Conservation (phyloP, 2,329 filamentous ascomycete genomes). For the Ophiocordyceps sinensis region DNA sequence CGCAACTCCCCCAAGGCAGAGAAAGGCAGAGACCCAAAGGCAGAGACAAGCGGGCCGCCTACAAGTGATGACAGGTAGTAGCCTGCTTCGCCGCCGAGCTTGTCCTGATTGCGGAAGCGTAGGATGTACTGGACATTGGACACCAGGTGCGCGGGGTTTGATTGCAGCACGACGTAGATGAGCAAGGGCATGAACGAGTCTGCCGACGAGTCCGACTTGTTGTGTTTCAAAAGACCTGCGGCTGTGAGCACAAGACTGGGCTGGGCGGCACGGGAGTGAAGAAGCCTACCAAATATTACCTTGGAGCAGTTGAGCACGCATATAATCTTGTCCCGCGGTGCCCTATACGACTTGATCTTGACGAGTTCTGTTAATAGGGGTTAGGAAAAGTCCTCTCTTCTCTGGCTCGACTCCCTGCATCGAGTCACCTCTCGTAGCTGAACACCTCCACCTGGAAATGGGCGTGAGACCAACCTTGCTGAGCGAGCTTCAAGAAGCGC, state of each 20-base stretch:
- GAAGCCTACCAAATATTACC: slow-evolving; percentile 74
- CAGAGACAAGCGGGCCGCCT: neutral
- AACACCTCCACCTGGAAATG: neutral
- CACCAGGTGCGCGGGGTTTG: slow-evolving; percentile 87
- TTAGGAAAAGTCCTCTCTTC: slow-evolving; percentile 3
- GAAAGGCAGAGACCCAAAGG: no score
- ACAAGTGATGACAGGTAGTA: slow-evolving; percentile 94
- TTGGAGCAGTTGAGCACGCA: slow-evolving; percentile 98
- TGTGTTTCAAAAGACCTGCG: slow-evolving; percentile 70
- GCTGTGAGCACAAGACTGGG: neutral
- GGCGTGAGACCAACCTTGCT: slow-evolving; percentile 49
- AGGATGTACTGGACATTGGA: slow-evolving; percentile 98
- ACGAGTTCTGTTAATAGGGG: slow-evolving; percentile 54
- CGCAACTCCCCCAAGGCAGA: neutral
- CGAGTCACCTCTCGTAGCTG: neutral
- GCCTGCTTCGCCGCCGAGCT: slow-evolving; percentile 90
- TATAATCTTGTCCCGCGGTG: slow-evolving; percentile 96
- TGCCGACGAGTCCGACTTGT: slow-evolving; percentile 85
- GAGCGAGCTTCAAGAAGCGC: slow-evolving; percentile 76
- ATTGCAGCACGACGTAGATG: slow-evolving; percentile 90
- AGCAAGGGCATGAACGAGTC: slow-evolving; percentile 91
- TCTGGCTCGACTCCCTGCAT: neutral
- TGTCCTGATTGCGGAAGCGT: slow-evolving; percentile 93
- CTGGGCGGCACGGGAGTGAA: no score
- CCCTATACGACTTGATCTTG: slow-evolving; percentile 93